Evolutionary conservation across 352 stramenopile species (phyloP), one percentile per base, ranked within the genome.

Genomic region (Pythium utonaiense): DNA sequence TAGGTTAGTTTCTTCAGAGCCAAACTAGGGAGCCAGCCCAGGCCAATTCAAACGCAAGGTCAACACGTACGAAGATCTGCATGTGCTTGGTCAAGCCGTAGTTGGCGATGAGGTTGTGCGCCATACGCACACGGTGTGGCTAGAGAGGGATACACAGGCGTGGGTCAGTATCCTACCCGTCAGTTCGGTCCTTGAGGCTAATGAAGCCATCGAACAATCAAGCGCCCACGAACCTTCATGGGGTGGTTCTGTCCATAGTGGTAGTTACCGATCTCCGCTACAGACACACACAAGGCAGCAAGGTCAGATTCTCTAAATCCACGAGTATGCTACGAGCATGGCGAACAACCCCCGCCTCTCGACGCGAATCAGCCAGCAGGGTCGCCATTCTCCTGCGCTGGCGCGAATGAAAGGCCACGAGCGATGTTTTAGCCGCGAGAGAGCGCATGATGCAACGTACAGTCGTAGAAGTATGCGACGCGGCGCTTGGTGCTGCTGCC

Each of bases 61-160:
- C n/a, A n/a, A 22, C 13, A 87, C 86, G 66, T 86, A 96, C 87
- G 50, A 98, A 99, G 57, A 99, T 95, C 75, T 99, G 95, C 97
- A 99, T 99, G 81, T 98, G 88, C 74, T 97, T 96, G 73, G 98
- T 99, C 24, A 99, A 83, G 21, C 96, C 96, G 75, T 99, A 99
- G 72, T 98, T 99, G 19, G 98, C 94, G 56, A 99, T 97, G 60
- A 99, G 88, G 77, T 99, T 98, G 83, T 99, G 97, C 36, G 97
- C 98, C 96, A 99, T 99, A 60, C 96, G 93, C 53, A 99, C 89
- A 45, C 98, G 97, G 78, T 99, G 97, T 22, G 97, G 97, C 89
- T 97, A 42, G 34, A 3, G 13, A 42, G 8, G 19, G 13, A 42
- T 42, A 5, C 34, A 42, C 34, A 42, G 17, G 6, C 9, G 19